These are phyloP conservation scores for Pichia sp. DNA, from an alignment of 1,139 yeast genomes.

Conservation along the genomic window DNA sequence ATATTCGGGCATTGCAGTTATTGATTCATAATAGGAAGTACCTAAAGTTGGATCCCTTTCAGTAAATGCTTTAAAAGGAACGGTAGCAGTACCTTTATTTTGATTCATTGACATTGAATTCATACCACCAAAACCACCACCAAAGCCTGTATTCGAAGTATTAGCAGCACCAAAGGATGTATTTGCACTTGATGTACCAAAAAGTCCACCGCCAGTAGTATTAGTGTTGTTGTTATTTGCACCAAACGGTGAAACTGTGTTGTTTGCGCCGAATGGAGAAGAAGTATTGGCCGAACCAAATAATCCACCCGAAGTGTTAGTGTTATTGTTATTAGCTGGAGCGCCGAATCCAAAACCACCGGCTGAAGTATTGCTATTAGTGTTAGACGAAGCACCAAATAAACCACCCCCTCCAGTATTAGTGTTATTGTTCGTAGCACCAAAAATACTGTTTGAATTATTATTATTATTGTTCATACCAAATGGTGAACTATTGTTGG, in stretches of 20 bases:
- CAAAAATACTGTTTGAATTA: conserved; percentile 6
- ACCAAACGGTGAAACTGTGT: conserved; percentile 20
- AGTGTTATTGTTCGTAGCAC: conserved; percentile 11
- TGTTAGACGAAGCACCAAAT: conserved; percentile 2
- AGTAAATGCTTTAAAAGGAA: conserved; percentile 55
- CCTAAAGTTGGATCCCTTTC: conserved; percentile 68
- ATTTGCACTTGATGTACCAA: conserved; percentile 10
- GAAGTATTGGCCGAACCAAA: conserved; percentile 17
- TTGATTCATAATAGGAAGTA: conserved; percentile 61
- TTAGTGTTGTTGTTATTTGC: conserved; percentile 23
- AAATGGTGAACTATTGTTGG: conserved; percentile 4
- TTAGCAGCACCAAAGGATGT: conserved; percentile 12
- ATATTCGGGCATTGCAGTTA: conserved; percentile 88
- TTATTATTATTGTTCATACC: conserved; percentile 26
- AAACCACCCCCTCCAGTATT: conserved; percentile 15
- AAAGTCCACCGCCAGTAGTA: conserved; percentile 17
- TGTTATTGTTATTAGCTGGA: conserved; percentile 2
- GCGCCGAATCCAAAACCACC: conserved; percentile 29
- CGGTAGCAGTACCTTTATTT: conserved; percentile 57
- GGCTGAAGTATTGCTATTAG: conserved; percentile 5
- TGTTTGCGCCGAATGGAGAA: conserved; percentile 19
- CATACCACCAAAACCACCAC: conserved; percentile 25
- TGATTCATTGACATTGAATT: conserved; percentile 26
- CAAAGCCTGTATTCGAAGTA: conserved; percentile 22
- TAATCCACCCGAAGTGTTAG: conserved; percentile 9